phyloP scores from a whole-genome alignment of 2,329 filamentous ascomycete genomes.

The Albophoma yamanashiensis region DNA sequence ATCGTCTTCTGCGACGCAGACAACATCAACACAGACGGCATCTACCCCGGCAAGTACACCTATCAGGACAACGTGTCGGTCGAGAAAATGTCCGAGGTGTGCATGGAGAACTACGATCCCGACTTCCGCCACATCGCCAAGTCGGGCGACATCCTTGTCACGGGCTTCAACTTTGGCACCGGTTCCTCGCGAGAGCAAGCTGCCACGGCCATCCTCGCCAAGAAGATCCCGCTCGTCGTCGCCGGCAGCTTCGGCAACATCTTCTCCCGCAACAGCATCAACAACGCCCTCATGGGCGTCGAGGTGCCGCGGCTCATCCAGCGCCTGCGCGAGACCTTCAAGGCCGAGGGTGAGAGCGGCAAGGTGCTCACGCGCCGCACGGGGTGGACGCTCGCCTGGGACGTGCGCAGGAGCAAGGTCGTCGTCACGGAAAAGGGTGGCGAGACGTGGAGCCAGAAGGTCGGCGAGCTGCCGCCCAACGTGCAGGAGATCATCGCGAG shows the following conservation, averaged over 20 bases:
- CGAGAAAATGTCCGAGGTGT: slow-evolving; percentile 77
- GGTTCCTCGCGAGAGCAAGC: slow-evolving; percentile 73
- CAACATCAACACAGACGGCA: slow-evolving; percentile 85
- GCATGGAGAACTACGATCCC: slow-evolving; percentile 89
- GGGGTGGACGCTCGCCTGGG: slow-evolving; percentile 77
- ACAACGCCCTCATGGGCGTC: slow-evolving; percentile 65
- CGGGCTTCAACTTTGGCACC: slow-evolving; percentile 83
- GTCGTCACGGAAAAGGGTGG: slow-evolving; percentile 61
- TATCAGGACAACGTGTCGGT: slow-evolving; percentile 75
- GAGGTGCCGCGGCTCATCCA: slow-evolving; percentile 59
- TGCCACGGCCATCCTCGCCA: slow-evolving; percentile 76
- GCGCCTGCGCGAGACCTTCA: slow-evolving; percentile 53
- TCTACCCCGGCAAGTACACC: slow-evolving; percentile 86
- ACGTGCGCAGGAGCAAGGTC: slow-evolving; percentile 62
- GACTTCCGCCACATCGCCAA: slow-evolving; percentile 54
- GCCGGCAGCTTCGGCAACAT: slow-evolving; percentile 77
- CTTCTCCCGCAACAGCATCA: slow-evolving; percentile 69
- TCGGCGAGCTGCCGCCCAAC: slow-evolving; percentile 73
- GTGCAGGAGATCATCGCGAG: slow-evolving; percentile 76
- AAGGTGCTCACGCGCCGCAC: slow-evolving; percentile 60
- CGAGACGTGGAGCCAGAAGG: slow-evolving; percentile 64
- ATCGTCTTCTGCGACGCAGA: slow-evolving; percentile 75
- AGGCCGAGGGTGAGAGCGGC: slow-evolving; percentile 20
- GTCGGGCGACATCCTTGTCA: slow-evolving; percentile 69
- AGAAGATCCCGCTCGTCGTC: slow-evolving; percentile 69